phyloP scores from a whole-genome alignment of 2,329 filamentous ascomycete genomes.

The Microdochium bolleyi region DNA sequence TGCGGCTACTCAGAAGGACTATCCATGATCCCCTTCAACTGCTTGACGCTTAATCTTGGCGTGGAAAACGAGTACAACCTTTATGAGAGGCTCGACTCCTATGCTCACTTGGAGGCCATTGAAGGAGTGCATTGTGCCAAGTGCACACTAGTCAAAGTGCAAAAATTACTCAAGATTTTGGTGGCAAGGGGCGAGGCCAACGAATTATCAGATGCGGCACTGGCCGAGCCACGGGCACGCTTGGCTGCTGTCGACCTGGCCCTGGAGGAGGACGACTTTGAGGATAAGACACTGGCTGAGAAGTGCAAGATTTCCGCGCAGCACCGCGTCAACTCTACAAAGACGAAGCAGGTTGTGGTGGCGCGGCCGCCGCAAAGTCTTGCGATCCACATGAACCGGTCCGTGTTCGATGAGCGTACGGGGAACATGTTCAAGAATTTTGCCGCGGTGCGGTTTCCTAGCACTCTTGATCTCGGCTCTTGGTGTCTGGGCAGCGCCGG shows the following conservation, averaged over 20 bases:
- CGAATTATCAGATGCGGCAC: constrained; percentile 33
- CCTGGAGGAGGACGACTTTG: constrained; percentile 72
- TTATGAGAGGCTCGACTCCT: constrained; percentile 73
- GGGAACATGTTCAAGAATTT: constrained; percentile 78
- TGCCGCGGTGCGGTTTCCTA: constrained; percentile 70
- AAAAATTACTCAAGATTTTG: constrained; percentile 38
- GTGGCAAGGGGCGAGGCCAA: constrained; percentile 28
- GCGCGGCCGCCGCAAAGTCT: constrained; percentile 74
- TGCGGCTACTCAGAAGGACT: constrained; percentile 86
- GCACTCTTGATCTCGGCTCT: constrained; percentile 64
- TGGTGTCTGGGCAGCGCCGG: constrained; percentile 70
- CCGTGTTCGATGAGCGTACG: constrained; percentile 78
- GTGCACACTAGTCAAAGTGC: constrained; percentile 66
- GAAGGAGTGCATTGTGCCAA: constrained; percentile 86
- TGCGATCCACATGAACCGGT: constrained; percentile 84
- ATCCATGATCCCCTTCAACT: constrained; percentile 89
- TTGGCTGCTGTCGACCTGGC: constrained; percentile 61
- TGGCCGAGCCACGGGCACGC: constrained; percentile 44
- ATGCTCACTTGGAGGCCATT: constrained; percentile 77
- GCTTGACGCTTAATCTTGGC: constrained; percentile 77
- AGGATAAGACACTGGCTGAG: constrained; percentile 55
- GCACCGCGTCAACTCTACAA: constrained; percentile 67
- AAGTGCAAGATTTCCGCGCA: constrained; percentile 60
- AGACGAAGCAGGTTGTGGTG: constrained; percentile 83
- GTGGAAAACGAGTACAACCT: constrained; percentile 58